Conservation (phyloP, 371 early-diverging fungal genomes). For the Mortierella sp. region DNA sequence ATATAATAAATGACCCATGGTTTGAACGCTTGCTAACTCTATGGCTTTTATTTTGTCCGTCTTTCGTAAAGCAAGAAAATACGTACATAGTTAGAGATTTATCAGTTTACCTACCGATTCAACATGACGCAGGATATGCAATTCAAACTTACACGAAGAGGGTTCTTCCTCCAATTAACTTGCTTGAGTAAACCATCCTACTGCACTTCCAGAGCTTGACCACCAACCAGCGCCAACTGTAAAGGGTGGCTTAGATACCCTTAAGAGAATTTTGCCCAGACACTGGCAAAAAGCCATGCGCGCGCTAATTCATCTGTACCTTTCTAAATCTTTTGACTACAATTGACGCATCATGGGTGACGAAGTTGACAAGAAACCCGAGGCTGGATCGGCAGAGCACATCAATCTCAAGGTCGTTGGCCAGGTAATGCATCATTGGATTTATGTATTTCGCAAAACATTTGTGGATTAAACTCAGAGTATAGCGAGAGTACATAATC, state of each 20-base stretch:
- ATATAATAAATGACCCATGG: too few relatives aligned
- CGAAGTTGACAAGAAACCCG: conserved; percentile 68
- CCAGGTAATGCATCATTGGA: conserved; percentile 62
- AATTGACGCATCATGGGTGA: conserved; percentile 56
- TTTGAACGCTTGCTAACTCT: too few relatives aligned
- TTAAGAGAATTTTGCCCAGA: not conserved
- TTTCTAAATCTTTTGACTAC: conserved; percentile 5
- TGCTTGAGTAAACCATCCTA: too few relatives aligned
- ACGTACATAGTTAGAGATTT: too few relatives aligned
- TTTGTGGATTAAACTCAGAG: conserved; percentile 1
- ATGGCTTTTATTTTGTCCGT: too few relatives aligned
- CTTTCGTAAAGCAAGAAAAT: too few relatives aligned
- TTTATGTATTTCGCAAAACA: not conserved
- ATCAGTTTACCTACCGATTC: too few relatives aligned
- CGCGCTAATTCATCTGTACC: not conserved
- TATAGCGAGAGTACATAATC: not conserved
- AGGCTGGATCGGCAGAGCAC: conserved; percentile 70
- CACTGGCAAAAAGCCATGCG: not conserved
- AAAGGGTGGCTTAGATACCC: not conserved
- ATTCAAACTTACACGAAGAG: too few relatives aligned
- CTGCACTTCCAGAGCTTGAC: too few relatives aligned
- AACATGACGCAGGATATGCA: too few relatives aligned
- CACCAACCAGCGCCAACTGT: too few relatives aligned
- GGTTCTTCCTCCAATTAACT: too few relatives aligned
- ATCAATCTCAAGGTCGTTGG: conserved; percentile 92